Base-by-base conservation (phyloP, 1,139 yeast genomes). In the Geotrichum restrictum region DNA sequence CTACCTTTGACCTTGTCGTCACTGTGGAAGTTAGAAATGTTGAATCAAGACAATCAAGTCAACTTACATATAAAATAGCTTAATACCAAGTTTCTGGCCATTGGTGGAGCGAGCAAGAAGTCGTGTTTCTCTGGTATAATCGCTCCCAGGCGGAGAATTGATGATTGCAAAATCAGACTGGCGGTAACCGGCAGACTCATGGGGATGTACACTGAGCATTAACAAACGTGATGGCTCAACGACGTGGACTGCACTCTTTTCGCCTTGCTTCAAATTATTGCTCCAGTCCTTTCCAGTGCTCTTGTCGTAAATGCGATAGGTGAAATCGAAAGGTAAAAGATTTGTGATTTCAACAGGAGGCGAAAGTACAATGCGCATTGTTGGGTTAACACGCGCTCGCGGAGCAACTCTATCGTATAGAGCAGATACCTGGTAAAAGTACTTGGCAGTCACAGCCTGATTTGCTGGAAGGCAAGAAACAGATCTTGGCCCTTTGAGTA, bases 301-400 rank as follows among this genome's bases (percentile, higher is more conserved):
- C 63, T 87, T 87, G 65, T 88, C 95, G 65, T 85, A 87, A 22
- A 93, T 74, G 53, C 87, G 74, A 68, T 85, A 88, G 19, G 79
- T 74, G 49, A 91, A 70, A 61, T 88, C 95, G 64, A 79, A 87
- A 0, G 99, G 98, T 48, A 93, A 69, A 53, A 88, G 72, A 61
- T 93, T 93, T 60, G 85, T 89, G 57, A 93, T 76, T 60, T 86
- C 88, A 37, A 93, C 71, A 0, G 98, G 98, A 0, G 98, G 91
- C 0, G 95, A 83, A 19, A 93, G 72, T 1, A 83, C 78, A 38
- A 93, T 70, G 6, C 75, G 78, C 86, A 93, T 78, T 62, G 87
- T 94, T 0, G 98, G 98, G 61, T 88, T 91, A 0, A 85, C 78
- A 57, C 77, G 75, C 0, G 88, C 78, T 39, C 89, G 72, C 0